Percentiles rank a stretch among this genome's conserved stretches.
Conservation (phyloP, 2,329 filamentous ascomycete species). For the Beauveria pseudobassiana region DNA sequence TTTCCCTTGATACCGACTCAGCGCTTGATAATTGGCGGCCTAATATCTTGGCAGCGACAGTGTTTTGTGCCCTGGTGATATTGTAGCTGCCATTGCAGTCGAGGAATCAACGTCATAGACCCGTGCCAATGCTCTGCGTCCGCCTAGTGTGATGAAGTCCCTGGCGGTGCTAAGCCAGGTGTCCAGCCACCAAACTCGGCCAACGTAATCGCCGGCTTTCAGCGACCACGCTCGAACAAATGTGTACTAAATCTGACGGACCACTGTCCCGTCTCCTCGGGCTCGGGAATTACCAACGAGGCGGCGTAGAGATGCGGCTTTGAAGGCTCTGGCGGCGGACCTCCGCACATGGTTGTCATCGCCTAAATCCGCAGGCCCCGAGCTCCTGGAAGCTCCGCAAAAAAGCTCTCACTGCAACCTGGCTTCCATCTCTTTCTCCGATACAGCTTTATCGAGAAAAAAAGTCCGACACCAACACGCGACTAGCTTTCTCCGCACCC, state of each 20-base stretch:
- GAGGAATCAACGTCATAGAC: not conserved
- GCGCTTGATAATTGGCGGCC: not conserved
- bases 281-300: not conserved
- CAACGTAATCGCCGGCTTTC: no score
- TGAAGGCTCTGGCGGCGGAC: not conserved
- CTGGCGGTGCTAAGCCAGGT: no score
- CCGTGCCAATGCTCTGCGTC: not conserved
- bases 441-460: not conserved
- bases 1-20: not conserved
- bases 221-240: no score
- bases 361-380: conserved; percentile 6
- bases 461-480: not conserved
- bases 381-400: not conserved
- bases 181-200: no score
- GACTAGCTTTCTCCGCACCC: not conserved
- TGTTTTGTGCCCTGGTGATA: not conserved
- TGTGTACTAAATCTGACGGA: not conserved
- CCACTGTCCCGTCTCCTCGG: not conserved
- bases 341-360: not conserved
- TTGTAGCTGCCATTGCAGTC: not conserved
- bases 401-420: not conserved
- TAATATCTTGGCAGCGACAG: not conserved
- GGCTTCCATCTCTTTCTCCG: not conserved
- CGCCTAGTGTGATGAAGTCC: no score
- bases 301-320: not conserved